These are phyloP conservation scores for Coemansia sp. DNA, from an alignment of 192 early-diverging fungal genomes.

Conservation along the genomic window DNA sequence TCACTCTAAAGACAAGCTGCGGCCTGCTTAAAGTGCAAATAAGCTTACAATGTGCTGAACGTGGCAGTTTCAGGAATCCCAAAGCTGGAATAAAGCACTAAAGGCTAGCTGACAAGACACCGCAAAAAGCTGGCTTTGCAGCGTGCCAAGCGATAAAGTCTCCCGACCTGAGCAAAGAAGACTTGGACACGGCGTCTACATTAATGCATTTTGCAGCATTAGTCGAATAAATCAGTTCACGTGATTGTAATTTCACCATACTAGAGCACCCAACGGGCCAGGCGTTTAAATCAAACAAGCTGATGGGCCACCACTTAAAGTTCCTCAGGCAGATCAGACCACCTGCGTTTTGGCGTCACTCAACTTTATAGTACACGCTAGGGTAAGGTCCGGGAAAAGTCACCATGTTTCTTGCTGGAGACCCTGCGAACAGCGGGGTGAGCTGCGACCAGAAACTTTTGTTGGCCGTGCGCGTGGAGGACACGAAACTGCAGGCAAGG, in stretches of 20 bases:
- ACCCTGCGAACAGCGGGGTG: constrained; percentile 5
- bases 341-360: constrained; percentile 7
- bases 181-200: neutral
- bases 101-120: too few species aligned
- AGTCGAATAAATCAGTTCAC: neutral
- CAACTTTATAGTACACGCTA: neutral
- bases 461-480: neutral
- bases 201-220: neutral
- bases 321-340: constrained; percentile 5
- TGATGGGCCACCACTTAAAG: too few species aligned
- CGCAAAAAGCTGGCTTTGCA: too few species aligned
- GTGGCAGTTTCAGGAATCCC: too few species aligned
- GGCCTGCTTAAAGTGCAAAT: too few species aligned
- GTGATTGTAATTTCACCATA: neutral
- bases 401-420: constrained; percentile 2
- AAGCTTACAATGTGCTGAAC: too few species aligned
- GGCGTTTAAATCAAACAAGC: neutral
- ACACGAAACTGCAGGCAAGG: neutral
- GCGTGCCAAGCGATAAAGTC: too few species aligned
- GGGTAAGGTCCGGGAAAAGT: constrained; percentile 10
- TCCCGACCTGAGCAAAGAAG: neutral
- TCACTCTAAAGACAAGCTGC: too few species aligned
- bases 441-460: constrained; percentile 7
- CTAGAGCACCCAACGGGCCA: neutral
- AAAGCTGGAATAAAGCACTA: too few species aligned